Evolutionary conservation across 2,329 filamentous ascomycete genomes (phyloP), one percentile per base, ranked within the genome.

Genomic region (Cladosporium sp.): DNA sequence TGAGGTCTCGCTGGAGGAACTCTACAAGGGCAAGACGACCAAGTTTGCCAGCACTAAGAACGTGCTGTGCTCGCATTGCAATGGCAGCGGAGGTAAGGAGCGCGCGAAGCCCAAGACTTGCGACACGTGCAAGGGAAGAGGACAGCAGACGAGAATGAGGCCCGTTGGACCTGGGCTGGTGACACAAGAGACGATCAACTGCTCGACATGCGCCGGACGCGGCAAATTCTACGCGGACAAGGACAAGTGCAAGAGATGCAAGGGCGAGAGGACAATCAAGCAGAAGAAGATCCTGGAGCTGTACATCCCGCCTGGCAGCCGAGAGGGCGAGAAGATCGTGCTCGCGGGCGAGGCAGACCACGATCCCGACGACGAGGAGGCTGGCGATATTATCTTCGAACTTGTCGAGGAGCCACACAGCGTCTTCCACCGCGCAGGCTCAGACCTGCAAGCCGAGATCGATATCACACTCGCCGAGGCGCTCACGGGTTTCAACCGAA

Each of bases 181-280:
- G 68, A 91, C 92, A 33, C 90, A 92, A 74, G 89, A 92, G 73
- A 88, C 89, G 7, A 88, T 93, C 44, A 79, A 89, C 40, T 99
- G 95, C 79, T 89, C 90, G 73, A 89, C 90, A 73, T 99, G 95
- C 80, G 85, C 89, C 67, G 94, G 93, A 37, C 86, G 88, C n/a
- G 95, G 95, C 6, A 88, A 89, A 75, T 88, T 93, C 75, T 96
- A 89, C 82, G 94, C 94, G 79, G 92, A 97, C 75, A 98, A 98
- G 83, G 95, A 99, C 75, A 92, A 92, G 76, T 99, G 95, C 84
- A 97, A 96, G 85, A 97, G 95, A 83, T 99, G 95, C 87, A 98
- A 98, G 81, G 95, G 95, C 74, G 91, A 91, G 78, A 87, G 92
- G 68, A 93, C 92, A 16, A 88, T 88, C 53, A 90, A 93, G 73